phyloP scores from a whole-genome alignment of 2,329 filamentous ascomycete species.

The Fusarium verrucosum region DNA sequence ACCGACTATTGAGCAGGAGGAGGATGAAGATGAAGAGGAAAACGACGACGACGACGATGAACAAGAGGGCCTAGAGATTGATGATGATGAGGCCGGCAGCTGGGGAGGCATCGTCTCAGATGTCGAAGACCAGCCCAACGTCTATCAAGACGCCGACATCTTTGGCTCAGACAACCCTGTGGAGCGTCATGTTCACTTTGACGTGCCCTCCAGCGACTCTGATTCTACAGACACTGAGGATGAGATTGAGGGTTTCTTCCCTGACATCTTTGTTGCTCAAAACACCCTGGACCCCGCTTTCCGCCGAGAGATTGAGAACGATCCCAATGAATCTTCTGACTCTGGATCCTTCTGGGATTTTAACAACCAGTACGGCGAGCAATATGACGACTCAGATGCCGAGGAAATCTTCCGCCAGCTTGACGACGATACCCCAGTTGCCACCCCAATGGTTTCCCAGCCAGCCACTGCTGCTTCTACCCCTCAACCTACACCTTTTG shows the following conservation, averaged over 20 bases:
- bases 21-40: conserved; percentile 51
- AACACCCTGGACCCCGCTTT: conserved; percentile 76
- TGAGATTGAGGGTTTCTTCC: conserved; percentile 72
- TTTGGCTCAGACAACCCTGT: conserved; percentile 53
- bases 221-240: conserved; percentile 71
- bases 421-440: conserved; percentile 55
- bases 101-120: conserved; percentile 67
- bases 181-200: conserved; percentile 78
- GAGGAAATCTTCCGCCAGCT: conserved; percentile 52
- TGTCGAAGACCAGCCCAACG: conserved; percentile 56
- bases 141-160: conserved; percentile 52
- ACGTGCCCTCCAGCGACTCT: conserved; percentile 72
- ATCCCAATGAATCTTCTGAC: conserved; percentile 67
- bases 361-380: conserved; percentile 57
- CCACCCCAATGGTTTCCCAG: conserved; percentile 53
- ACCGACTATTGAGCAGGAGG: conserved; percentile 47
- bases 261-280: conserved; percentile 81
- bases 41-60: conserved; percentile 53
- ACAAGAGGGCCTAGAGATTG: conserved; percentile 54
- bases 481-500: conserved; percentile 37
- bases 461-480: conserved; percentile 36
- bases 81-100: conserved; percentile 55
- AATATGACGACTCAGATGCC: conserved; percentile 53
- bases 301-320: conserved; percentile 76
- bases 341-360: conserved; percentile 73